Evolutionary conservation across 1,139 yeast genomes (phyloP), one percentile per base, ranked within the genome.

Genomic region (Taphrina flavorubra): DNA sequence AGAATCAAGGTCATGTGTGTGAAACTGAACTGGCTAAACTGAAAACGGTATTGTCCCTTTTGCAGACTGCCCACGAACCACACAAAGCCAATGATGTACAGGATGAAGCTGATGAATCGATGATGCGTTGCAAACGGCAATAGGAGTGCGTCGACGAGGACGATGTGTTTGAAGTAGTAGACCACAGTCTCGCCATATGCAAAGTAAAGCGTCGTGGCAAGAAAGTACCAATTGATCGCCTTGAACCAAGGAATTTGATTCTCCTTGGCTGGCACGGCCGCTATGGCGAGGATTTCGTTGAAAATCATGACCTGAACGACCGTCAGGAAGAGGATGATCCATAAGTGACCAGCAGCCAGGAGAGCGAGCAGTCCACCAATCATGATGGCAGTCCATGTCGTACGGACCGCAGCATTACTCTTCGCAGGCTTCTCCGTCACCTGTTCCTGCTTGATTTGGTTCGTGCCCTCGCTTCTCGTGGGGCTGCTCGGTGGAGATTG

Each of bases 381-480:
- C 98, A 94, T 92, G 39, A 94, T 92, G 75, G 94, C 78, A 0
- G 98, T 89, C 98, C 98, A 94, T 65, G 89, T 82, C n/a, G 98
- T 89, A 74, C 99, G 51, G n/a, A 53, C 39, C n/a, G 42, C 46
- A 1, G 67, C 67, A 16, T 63, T 63, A 47, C 67, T 63, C 53
- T 42, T 37, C 14, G 46, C 40, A n/a, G 58, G 66, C 16, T 42
- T 51, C 31, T 16, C 18, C n/a, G 39, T 16, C 16, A 44, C 59
- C 49, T 60, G 36, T 11, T 51, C 57, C 49, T 60, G 56, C 13
- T 14, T n/a, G 47, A 18, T 25, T 0, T 53, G 58, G 13, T n/a
- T 36, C n/a, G 40, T 37, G 42, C 7, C 13, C n/a, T 6, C 7
- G 14, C 18, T n/a, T n/a, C 16, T 53, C 36, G 34, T 34, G 11